These are phyloP conservation scores for Rachicladosporium sp. DNA, from an alignment of 2,329 filamentous ascomycete species.

Conservation along the genomic window DNA sequence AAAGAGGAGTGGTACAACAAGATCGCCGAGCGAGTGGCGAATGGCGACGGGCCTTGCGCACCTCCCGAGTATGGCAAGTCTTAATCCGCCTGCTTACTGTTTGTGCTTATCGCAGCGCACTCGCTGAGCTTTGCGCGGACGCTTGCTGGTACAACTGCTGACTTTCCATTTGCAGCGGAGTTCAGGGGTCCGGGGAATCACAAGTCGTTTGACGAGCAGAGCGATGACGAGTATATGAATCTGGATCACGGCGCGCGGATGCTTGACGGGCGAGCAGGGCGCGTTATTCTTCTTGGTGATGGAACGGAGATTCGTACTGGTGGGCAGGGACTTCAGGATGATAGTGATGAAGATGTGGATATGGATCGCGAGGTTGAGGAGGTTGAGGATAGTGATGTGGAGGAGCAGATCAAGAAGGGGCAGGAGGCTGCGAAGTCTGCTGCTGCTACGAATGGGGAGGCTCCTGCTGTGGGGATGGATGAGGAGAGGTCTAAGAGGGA, in stretches of 20 bases:
- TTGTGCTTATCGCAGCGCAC: slow-evolving; percentile 5
- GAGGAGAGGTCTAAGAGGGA: slow-evolving; percentile 32
- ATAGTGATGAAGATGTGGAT: slow-evolving; percentile 57
- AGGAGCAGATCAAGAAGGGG: slow-evolving; percentile 67
- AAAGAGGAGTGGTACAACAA: slow-evolving; percentile 99
- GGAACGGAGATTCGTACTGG: slow-evolving; percentile 86
- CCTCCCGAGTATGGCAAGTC: slow-evolving; percentile 98
- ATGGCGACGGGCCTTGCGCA: slow-evolving; percentile 94
- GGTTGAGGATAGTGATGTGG: slow-evolving; percentile 73
- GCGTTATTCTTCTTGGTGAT: slow-evolving; percentile 90
- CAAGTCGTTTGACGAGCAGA: slow-evolving; percentile 37
- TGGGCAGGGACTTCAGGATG: slow-evolving; percentile 21
- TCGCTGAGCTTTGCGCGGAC: slow-evolving; percentile 6
- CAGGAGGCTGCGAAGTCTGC: slow-evolving; percentile 21
- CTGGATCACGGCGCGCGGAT: slow-evolving; percentile 55
- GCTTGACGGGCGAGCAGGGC: slow-evolving; percentile 59
- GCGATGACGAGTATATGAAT: slow-evolving; percentile 59
- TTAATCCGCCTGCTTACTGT: slow-evolving; percentile 20
- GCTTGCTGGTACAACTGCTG: slow-evolving; percentile 13
- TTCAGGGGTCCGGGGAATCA: slow-evolving; percentile 39
- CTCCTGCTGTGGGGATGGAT: slow-evolving; percentile 3
- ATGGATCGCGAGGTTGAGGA: slow-evolving; percentile 57
- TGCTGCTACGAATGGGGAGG: slow-evolving; percentile 16
- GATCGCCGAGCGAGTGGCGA: slow-evolving; percentile 84
- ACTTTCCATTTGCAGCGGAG: slow-evolving; percentile 29